These are phyloP conservation scores for Hippophae tibetana DNA, from an alignment of 306 rosid genomes.

Conservation along the genomic window DNA sequence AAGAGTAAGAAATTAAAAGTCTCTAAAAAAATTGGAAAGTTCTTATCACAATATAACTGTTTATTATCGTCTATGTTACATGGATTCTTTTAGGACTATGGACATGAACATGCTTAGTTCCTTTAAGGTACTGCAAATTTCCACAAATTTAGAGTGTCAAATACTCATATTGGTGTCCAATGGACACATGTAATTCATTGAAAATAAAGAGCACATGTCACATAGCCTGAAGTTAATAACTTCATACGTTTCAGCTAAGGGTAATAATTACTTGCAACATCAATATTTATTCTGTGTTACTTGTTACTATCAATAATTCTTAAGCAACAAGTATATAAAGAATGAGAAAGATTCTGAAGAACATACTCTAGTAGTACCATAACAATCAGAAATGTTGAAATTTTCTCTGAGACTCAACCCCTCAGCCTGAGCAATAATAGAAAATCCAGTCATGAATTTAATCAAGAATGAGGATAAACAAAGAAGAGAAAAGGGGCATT, in stretches of 20 bases:
- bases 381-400: constrained; percentile 8
- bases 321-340: not conserved
- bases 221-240: no score
- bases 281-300: no score
- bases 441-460: constrained; percentile 1
- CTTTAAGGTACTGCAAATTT: no score
- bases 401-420: constrained; percentile 35
- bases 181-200: no score
- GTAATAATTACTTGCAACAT: no score
- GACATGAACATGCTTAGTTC: no score
- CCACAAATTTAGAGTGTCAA: no score
- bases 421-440: constrained; percentile 11
- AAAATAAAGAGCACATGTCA: no score
- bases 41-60: not conserved
- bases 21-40: not conserved
- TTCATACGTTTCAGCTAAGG: no score
- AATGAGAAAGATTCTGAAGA: not conserved
- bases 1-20: not conserved
- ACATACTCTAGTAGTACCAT: constrained; percentile 29
- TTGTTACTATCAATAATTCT: not conserved
- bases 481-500: not conserved
- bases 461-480: not conserved
- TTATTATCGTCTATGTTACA: no score
- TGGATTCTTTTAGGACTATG: no score
- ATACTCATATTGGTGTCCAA: no score